Evolutionary conservation across 208 protist species (phyloP).

Genomic region (Acanthamoeba triangularis): DNA sequence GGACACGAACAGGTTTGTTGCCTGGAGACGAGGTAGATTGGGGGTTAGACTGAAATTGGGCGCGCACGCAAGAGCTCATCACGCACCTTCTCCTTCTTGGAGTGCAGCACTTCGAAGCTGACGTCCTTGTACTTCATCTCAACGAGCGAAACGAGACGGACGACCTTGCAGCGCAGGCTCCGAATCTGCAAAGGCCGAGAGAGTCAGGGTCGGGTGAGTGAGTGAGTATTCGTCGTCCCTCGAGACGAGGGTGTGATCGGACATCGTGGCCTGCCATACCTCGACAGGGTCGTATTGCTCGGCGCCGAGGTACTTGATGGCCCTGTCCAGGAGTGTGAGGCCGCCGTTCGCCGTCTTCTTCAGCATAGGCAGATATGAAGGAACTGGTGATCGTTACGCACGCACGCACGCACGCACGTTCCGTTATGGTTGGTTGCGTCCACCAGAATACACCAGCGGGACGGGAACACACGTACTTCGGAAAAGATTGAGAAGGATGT

Average conservation of each 20-base stretch:
- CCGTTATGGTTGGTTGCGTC: neutral
- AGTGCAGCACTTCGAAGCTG: neutral
- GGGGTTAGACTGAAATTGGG: neutral
- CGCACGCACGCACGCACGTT: neutral
- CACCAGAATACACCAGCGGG: neutral
- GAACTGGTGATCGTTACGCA: neutral
- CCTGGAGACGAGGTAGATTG: neutral
- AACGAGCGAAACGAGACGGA: neutral
- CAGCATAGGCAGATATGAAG: neutral
- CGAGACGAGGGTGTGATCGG: neutral
- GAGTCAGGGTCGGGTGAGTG: too few species aligned
- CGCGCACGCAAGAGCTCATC: neutral
- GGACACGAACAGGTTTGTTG: neutral
- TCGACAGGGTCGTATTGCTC: neutral
- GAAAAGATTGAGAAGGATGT: neutral
- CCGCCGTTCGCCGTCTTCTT: conserved; percentile 5
- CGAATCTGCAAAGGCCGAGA: neutral
- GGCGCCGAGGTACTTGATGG: neutral
- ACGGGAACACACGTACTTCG: too few species aligned
- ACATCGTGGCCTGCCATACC: neutral
- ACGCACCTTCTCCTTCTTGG: conserved; percentile 12
- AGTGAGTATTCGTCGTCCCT: neutral
- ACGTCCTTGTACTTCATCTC: conserved; percentile 32
- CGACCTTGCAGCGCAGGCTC: neutral
- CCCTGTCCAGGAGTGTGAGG: neutral